phyloP scores from a whole-genome alignment of 1,284 basidiomycete genomes.

The Golubevia sp. region DNA sequence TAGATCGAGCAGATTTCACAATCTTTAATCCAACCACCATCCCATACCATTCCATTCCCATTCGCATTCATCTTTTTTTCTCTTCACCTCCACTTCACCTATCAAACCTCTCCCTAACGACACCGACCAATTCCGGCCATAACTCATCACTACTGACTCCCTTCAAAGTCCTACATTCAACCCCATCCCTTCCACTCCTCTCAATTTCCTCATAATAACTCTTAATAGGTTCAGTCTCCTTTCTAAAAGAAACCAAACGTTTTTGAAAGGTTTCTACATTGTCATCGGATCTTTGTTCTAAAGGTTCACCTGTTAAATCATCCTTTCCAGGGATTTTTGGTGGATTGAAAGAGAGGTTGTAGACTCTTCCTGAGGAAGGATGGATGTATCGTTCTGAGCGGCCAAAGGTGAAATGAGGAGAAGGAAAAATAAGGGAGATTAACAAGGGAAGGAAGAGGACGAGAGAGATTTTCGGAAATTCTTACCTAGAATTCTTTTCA shows the following conservation, averaged over 20 bases:
- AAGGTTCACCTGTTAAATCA: slow-evolving; percentile 87
- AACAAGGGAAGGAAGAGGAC: too few relatives aligned
- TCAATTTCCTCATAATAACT: slow-evolving; percentile 71
- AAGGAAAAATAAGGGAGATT: too few relatives aligned
- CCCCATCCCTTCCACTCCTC: slow-evolving; percentile 1
- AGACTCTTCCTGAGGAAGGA: slow-evolving; percentile 86
- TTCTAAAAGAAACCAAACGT: slow-evolving; percentile 80
- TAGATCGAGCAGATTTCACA: too few relatives aligned
- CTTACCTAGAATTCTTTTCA: slow-evolving; percentile 77
- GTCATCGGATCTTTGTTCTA: slow-evolving; percentile 88
- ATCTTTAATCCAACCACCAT: too few relatives aligned
- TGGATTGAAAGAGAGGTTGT: slow-evolving; percentile 87
- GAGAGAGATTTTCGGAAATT: background rate
- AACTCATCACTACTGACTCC: slow-evolving; percentile 90
- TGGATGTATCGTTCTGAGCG: slow-evolving; percentile 78
- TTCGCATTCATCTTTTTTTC: too few relatives aligned
- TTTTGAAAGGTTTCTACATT: slow-evolving; percentile 83
- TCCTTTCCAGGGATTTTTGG: slow-evolving; percentile 85
- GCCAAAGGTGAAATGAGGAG: slow-evolving; percentile 1
- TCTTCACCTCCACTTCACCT: slow-evolving; percentile 63
- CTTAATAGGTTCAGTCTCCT: slow-evolving; percentile 83
- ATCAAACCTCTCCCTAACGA: slow-evolving; percentile 65
- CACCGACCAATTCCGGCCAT: slow-evolving; percentile 77
- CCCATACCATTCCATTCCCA: too few relatives aligned
- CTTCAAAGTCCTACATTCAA: slow-evolving; percentile 72